Percentiles rank a stretch among this genome's conserved stretches.
Evolutionary conservation across 176 grass and related monocot species (phyloP).

Genomic region (Thinopyrum elongatum): DNA sequence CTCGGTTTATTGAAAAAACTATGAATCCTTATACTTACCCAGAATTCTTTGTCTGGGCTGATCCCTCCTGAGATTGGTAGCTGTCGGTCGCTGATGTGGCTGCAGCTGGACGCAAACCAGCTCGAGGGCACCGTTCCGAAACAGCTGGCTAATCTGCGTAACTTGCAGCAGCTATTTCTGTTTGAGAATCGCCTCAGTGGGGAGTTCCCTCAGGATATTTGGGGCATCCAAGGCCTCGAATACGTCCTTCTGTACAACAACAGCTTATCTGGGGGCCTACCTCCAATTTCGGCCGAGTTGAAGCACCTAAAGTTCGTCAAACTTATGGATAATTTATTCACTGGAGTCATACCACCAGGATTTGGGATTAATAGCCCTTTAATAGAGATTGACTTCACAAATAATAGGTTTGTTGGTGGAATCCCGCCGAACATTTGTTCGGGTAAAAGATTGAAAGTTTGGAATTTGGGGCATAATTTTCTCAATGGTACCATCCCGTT

Average conservation of each 20-base stretch:
- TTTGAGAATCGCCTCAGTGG: conserved; percentile 24
- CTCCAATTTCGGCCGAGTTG: not conserved
- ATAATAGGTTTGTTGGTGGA: conserved; percentile 34
- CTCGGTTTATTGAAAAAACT: conserved; percentile 56
- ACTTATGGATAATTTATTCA: conserved; percentile 51
- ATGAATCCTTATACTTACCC: conserved; percentile 43
- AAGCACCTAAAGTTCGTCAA: conserved; percentile 31
- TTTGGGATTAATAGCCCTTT: not conserved
- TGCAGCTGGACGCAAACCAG: not conserved
- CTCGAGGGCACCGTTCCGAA: not conserved
- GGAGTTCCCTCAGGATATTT: conserved; percentile 62
- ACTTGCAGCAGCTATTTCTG: not conserved
- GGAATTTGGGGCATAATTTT: conserved; percentile 51
- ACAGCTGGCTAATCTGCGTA: not conserved
- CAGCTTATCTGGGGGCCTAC: not conserved
- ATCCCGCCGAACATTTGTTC: conserved; percentile 70
- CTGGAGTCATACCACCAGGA: conserved; percentile 48
- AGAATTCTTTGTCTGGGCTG: conserved; percentile 59
- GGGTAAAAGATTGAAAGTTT: conserved; percentile 41
- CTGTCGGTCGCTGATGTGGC: not conserved
- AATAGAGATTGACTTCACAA: conserved; percentile 8
- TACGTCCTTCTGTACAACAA: not conserved
- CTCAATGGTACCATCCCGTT: conserved; percentile 66
- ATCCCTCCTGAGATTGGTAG: conserved; percentile 18
- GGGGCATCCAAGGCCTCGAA: conserved; percentile 52